phyloP scores from a whole-genome alignment of 106 monocot genomes.

The Alisma plantagoaquatica region DNA sequence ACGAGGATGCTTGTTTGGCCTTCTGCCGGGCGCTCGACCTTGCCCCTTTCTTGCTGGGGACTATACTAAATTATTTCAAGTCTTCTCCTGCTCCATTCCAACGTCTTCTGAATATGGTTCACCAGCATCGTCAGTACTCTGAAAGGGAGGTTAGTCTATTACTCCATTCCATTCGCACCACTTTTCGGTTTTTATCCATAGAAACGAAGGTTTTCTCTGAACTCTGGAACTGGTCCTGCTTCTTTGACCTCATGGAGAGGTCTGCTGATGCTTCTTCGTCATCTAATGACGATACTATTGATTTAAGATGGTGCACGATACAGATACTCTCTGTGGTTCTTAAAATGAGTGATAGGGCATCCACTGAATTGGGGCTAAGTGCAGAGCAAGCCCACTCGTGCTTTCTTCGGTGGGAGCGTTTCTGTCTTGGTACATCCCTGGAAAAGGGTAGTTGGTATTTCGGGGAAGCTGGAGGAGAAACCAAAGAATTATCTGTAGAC shows the following conservation, averaged over 20 bases:
- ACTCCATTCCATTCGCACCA: conserved; percentile 31
- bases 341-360: conserved; percentile 47
- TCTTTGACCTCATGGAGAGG: conserved; percentile 40
- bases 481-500: conserved; percentile 8
- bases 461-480: conserved; percentile 20
- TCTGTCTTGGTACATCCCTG: conserved; percentile 71
- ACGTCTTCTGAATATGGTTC: conserved; percentile 37
- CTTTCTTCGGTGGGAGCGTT: conserved; percentile 72
- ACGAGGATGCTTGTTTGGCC: conserved; percentile 70
- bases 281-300: conserved; percentile 21
- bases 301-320: conserved; percentile 65
- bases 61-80: conserved; percentile 50
- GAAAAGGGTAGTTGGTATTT: conserved; percentile 77
- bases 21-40: conserved; percentile 68
- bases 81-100: conserved; percentile 71
- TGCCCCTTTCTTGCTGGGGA: conserved; percentile 53
- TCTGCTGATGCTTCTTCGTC: conserved; percentile 10
- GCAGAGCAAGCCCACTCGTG: conserved; percentile 48
- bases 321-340: conserved; percentile 58
- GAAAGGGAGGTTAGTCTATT: conserved; percentile 37
- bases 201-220: conserved; percentile 57
- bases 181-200: conserved; percentile 52
- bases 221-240: conserved; percentile 82
- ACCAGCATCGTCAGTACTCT: no score
- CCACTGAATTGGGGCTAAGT: conserved; percentile 32